Base-by-base conservation (phyloP, 129 eudicot species). In the Glebionis coronaria region DNA sequence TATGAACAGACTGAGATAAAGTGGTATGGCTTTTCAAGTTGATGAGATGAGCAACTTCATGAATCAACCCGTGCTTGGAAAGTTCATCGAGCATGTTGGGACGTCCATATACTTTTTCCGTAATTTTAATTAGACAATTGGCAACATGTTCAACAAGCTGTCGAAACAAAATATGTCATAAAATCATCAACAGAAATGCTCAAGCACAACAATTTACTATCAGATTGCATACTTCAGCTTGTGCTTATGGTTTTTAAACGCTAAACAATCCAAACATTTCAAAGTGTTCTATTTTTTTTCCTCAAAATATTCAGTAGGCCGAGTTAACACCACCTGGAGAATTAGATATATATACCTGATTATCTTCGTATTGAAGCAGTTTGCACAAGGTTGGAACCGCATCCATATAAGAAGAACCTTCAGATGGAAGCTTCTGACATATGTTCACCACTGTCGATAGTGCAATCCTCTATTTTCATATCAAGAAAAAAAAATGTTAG, bases 71-170 rank as follows among this genome's bases (percentile, higher is more conserved):
- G 45, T 93, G 90, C 61, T 81, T 76, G 50, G 88, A 89, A 56
- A 93, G 85, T 72, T 88, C 95, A 75, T 84, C 95, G 77, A 93
- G 70, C 88, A 74, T 78, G 16, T 80, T 88, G 45, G 90, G 61
- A 59, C 82, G 84, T 62, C 76, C 52, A 23, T 75, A 69, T 10
- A 79, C 88, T 73, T 78, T 79, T 72, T 82, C 88, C 23, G 75
- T 95, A 68, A 93, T 89, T 79, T 70, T 86, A 56, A 88, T 88
- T 25, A 93, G 78, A 87, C 95, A 86, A 60, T 85, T 86, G 16
- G 84, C 92, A 50, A 73, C 98, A 75, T 87, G 85, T 79, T 93
- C 98, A 63, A 93, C 98, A 76, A 93, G 90, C 98, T 93, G 81
- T 21, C 81, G 73, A 40, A 23, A 65, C 8, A 73, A 44, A 50